Base-by-base conservation (phyloP, 208 protist species). In the Crithidia acanthocephali region DNA sequence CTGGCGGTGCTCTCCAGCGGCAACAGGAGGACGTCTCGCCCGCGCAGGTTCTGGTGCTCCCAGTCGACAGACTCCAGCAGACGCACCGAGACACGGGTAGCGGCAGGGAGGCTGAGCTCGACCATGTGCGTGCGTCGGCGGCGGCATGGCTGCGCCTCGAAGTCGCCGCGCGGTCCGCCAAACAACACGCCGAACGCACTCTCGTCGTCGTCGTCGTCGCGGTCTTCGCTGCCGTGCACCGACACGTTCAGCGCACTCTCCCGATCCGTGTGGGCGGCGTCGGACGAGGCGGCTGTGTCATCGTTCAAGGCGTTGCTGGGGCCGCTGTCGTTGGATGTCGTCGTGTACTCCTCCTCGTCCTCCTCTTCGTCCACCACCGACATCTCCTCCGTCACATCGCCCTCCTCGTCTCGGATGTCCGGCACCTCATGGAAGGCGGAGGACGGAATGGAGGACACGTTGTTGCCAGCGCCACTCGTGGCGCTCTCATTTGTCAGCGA, bases 381-480 rank as follows among this genome's bases (percentile, higher is more conserved):
- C 25, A 47, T 53, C 33, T 55, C 68, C 23, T 72, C 69, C n/a
- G 56, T 66, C 22, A 30, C 70, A 2, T 59, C 69, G 2, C 30
- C 37, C n/a, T 33, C 60, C 27, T 69, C 68, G 50, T 78, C 72
- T 3, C 28, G 40, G 32, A 59, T 69, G 56, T 77, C 67, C 8
- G 60, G 37, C 22, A 68, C 66, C 32, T 70, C 74, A 40, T 81
- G 68, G 15, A 73, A 68, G 42, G 53, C 68, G 15, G 77, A 77
- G 25, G 72, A 78, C 32, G 72, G 47, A 55, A 59, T 63, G 13
- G 72, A 78, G 25, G 72, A 56, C 25, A 37, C 62, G 48, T 68
- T 58, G 50, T 58, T 68, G 22, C 27, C 33, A 10, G n/a, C 42
- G 33, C 48, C 62, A 23, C 62, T 68, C 2, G 62, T 58, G 50